phyloP scores from a whole-genome alignment of 2,329 filamentous ascomycete species.

The Chaetomium globosum region DNA sequence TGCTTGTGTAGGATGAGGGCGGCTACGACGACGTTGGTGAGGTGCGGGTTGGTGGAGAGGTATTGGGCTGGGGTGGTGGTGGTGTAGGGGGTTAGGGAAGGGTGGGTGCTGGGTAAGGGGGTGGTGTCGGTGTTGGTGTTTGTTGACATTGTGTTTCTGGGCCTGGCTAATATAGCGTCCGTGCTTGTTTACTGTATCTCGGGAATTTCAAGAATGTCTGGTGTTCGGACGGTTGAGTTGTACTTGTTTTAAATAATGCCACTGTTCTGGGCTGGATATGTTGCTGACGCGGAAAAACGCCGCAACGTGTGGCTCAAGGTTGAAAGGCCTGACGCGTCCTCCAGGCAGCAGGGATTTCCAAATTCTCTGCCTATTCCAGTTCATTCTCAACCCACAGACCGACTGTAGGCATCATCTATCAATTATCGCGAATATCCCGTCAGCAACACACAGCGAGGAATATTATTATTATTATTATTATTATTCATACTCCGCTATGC shows the following conservation, averaged over 20 bases:
- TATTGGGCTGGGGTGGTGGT: slow-evolving; percentile 16
- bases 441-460: too few relatives aligned
- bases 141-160: not conserved
- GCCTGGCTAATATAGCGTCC: not conserved
- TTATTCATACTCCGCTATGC: too few relatives aligned
- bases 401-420: too few relatives aligned
- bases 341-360: not conserved
- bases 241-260: not conserved
- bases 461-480: too few relatives aligned
- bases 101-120: not conserved
- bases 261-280: not conserved
- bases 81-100: slow-evolving; percentile 19
- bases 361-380: not conserved
- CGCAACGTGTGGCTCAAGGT: too few relatives aligned
- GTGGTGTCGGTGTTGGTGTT: not conserved
- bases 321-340: not conserved
- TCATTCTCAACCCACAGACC: not conserved
- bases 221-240: not conserved
- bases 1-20: slow-evolving; percentile 25
- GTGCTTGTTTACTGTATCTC: not conserved
- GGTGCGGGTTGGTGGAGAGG: slow-evolving; percentile 24
- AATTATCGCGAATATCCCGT: too few relatives aligned
- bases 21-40: slow-evolving; percentile 28
- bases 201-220: not conserved
- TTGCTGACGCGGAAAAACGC: not conserved